A percentile compares a stretch with the other conserved stretches of the same genome.
phyloP scores from a whole-genome alignment of 2,329 filamentous ascomycete genomes.

The Epichloe festucae region DNA sequence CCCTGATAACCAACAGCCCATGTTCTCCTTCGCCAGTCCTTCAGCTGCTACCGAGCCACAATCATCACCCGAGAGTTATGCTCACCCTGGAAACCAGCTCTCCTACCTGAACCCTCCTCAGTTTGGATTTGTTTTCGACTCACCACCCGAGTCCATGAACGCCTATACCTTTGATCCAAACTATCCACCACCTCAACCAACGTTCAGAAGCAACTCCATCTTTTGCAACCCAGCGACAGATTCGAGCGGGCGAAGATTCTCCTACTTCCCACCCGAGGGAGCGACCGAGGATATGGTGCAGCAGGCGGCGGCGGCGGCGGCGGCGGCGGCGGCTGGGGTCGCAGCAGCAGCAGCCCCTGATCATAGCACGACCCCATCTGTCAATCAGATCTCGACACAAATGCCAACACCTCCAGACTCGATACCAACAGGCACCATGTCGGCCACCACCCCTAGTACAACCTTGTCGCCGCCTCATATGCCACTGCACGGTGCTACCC shows the following conservation, averaged over 20 bases:
- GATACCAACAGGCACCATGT: conserved; percentile 17
- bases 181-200: conserved; percentile 32
- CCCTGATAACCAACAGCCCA: conserved; percentile 11
- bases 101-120: conserved; percentile 36
- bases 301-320: conserved; percentile 10
- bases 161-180: conserved; percentile 30
- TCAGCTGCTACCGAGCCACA: conserved; percentile 18
- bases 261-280: conserved; percentile 48
- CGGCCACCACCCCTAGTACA: conserved; percentile 18
- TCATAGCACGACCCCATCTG: conserved; percentile 16
- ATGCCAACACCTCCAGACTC: conserved; percentile 34
- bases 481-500: conserved; percentile 17
- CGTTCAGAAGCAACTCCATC: conserved; percentile 54
- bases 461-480: conserved; percentile 26
- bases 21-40: conserved; percentile 23
- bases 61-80: conserved; percentile 19
- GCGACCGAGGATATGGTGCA: conserved; percentile 21
- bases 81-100: conserved; percentile 17
- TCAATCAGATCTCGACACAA: conserved; percentile 20
- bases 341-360: conserved; percentile 16
- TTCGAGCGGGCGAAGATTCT: conserved; percentile 43
- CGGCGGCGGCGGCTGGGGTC: conserved; percentile 13
- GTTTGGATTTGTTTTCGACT: conserved; percentile 46
- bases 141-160: conserved; percentile 40
- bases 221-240: conserved; percentile 47